Percentiles rank a stretch among this genome's conserved stretches.
These are phyloP conservation scores for Penicillium paradoxum DNA, from an alignment of 495 filamentous ascomycete species.

Conservation along the genomic window DNA sequence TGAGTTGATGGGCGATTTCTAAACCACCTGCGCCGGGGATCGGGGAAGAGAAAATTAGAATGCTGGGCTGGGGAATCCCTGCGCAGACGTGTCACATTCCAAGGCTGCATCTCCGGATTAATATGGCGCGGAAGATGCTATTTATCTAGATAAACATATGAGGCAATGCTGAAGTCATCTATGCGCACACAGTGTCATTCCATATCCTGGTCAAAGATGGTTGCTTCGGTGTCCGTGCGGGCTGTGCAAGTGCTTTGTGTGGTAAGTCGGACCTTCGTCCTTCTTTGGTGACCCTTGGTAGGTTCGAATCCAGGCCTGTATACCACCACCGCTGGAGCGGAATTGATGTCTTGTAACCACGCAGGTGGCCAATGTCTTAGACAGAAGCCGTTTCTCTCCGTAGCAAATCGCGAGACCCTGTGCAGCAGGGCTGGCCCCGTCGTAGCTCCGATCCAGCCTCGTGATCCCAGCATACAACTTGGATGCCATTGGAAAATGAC, in stretches of 20 bases:
- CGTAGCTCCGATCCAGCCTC: background rate
- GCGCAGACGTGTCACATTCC: constrained; percentile 14
- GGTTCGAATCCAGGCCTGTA: constrained; percentile 1
- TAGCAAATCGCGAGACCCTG: background rate
- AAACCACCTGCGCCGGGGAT: background rate
- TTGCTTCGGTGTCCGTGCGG: background rate
- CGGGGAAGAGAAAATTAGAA: background rate
- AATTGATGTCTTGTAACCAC: background rate
- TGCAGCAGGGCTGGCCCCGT: background rate
- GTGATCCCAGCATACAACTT: background rate
- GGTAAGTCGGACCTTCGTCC: background rate
- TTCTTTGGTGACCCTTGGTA: background rate
- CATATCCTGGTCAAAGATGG: background rate
- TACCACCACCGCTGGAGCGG: background rate
- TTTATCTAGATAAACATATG: constrained; percentile 6
- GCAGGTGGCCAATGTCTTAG: background rate
- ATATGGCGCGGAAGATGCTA: background rate
- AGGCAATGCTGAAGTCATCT: constrained; percentile 10
- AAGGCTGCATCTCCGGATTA: background rate
- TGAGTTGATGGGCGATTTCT: background rate
- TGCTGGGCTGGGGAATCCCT: background rate
- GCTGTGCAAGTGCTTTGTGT: background rate
- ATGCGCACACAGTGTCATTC: background rate
- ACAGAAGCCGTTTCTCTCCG: background rate
- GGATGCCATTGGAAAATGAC: background rate